These are phyloP conservation scores for Naganishia randhawae DNA, from an alignment of 768 basidiomycete genomes.

Conservation along the genomic window DNA sequence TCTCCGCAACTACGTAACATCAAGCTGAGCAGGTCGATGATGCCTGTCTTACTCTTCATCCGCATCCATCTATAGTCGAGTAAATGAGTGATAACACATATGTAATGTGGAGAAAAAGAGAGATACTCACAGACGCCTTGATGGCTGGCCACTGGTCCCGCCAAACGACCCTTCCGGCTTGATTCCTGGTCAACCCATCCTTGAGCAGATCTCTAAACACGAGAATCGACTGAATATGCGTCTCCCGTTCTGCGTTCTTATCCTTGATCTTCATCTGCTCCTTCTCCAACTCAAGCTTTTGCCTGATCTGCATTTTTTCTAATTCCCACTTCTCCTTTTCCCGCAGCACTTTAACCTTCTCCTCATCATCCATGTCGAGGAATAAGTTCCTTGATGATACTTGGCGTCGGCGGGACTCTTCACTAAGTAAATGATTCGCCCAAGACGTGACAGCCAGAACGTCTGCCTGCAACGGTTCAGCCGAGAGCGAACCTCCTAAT, in stretches of 20 bases:
- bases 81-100: not conserved
- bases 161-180: slow-evolving; percentile 8
- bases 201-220: slow-evolving; percentile 7
- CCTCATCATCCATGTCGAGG: not conserved
- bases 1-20: not conserved
- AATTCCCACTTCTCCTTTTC: slow-evolving; percentile 11
- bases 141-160: not conserved
- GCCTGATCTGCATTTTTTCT: slow-evolving; percentile 6
- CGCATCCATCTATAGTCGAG: not conserved
- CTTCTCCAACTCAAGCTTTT: slow-evolving; percentile 21
- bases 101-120: not conserved
- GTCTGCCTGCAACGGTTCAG: not conserved
- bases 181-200: slow-evolving; percentile 15
- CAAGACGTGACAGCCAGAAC: slow-evolving; percentile 16
- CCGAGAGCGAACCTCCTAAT: not conserved
- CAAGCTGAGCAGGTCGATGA: not conserved
- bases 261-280: slow-evolving; percentile 10
- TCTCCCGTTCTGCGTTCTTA: slow-evolving; percentile 9
- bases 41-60: not conserved
- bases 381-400: not conserved
- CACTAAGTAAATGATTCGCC: slow-evolving; percentile 10
- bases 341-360: not conserved
- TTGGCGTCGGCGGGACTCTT: slow-evolving; percentile 12
- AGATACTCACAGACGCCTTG: slow-evolving; percentile 1
- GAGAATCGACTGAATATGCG: slow-evolving; percentile 6